Percentiles rank a stretch among this genome's conserved stretches.
Evolutionary conservation across 2,329 filamentous ascomycete genomes (phyloP).

Genomic region (Penicillium janthinellum): DNA sequence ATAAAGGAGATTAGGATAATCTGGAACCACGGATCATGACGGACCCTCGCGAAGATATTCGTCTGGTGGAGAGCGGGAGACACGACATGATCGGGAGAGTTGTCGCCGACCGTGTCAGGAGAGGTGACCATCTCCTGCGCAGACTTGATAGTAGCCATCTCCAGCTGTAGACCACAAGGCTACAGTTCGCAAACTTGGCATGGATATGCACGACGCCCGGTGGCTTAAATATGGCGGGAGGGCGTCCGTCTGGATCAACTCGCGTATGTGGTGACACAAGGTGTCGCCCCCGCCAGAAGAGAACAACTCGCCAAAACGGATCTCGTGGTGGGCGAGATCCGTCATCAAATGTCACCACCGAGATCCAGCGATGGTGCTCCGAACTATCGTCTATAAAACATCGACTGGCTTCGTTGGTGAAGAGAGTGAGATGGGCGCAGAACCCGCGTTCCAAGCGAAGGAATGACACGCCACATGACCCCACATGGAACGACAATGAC

Average conservation of each 20-base stretch:
- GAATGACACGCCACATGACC: neutral
- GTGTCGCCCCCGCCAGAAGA: neutral
- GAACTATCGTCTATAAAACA: neutral
- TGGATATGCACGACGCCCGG: neutral
- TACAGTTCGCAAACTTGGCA: neutral
- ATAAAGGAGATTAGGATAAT: constrained; percentile 65
- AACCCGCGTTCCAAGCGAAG: neutral
- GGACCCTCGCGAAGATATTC: constrained; percentile 2
- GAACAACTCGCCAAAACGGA: neutral
- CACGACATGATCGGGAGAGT: neutral
- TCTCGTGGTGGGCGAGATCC: neutral
- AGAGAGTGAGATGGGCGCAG: neutral
- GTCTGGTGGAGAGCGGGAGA: neutral
- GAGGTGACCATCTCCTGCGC: neutral
- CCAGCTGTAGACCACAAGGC: neutral
- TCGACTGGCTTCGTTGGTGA: neutral
- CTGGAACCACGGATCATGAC: constrained; percentile 49
- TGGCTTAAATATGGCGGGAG: neutral
- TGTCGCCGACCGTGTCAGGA: neutral
- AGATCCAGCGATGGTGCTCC: neutral
- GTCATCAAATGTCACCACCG: neutral
- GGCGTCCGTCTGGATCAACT: neutral
- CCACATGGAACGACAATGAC: neutral
- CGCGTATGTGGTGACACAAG: neutral
- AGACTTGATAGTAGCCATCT: neutral